Evolutionary conservation across 768 basidiomycete species (phyloP).

Genomic region (Cystobasidium onofrii): DNA sequence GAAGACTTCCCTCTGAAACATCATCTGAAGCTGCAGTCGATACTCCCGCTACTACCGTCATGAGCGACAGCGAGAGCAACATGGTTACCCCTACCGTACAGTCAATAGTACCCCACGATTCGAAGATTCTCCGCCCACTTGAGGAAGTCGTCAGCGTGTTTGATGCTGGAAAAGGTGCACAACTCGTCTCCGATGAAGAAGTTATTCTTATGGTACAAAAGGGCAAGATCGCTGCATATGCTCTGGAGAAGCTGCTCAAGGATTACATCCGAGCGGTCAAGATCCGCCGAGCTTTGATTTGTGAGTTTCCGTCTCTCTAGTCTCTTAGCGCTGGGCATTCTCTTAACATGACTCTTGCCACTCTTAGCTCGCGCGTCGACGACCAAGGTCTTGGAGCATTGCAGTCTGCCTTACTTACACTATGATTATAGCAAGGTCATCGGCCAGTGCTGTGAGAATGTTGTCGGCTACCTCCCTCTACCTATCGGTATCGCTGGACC

Average conservation of each 20-base stretch:
- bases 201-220: slow-evolving; percentile 76
- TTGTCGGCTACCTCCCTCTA: slow-evolving; percentile 90
- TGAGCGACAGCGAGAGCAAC: slow-evolving; percentile 24
- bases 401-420: slow-evolving; percentile 67
- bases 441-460: slow-evolving; percentile 98
- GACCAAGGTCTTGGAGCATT: slow-evolving; percentile 74
- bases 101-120: neutral
- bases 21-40: slow-evolving; percentile 33
- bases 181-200: slow-evolving; percentile 75
- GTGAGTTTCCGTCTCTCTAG: slow-evolving; percentile 52
- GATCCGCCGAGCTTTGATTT: slow-evolving; percentile 79
- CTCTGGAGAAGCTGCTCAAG: slow-evolving; percentile 86
- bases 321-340: neutral
- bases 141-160: slow-evolving; percentile 73
- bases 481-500: slow-evolving; percentile 96
- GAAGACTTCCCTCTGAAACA: slow-evolving; percentile 20
- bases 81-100: slow-evolving; percentile 20
- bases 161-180: slow-evolving; percentile 49
- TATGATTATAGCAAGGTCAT: slow-evolving; percentile 92
- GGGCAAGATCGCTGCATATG: slow-evolving; percentile 90
- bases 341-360: slow-evolving; percentile 25
- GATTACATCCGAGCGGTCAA: slow-evolving; percentile 77
- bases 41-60: slow-evolving; percentile 36
- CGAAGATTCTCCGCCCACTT: slow-evolving; percentile 43
- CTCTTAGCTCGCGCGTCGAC: slow-evolving; percentile 66